Evolutionary conservation across 345 rosid species (phyloP).

Genomic region (Syzygium aqueum): DNA sequence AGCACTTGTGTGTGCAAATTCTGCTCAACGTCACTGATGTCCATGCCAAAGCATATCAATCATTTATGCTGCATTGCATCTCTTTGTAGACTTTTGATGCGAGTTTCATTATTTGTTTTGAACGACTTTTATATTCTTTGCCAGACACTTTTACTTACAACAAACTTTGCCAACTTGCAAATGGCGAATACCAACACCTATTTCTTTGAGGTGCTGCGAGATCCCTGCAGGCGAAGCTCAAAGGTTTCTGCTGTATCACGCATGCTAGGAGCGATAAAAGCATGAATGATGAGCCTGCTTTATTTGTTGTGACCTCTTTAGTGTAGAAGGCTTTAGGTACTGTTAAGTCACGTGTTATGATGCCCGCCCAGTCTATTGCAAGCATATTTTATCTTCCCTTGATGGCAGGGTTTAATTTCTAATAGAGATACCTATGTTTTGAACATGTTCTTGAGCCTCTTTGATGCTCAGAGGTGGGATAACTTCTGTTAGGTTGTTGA

Average conservation of each 20-base stretch:
- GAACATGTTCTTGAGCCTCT: not conserved
- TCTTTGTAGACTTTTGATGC: not conserved
- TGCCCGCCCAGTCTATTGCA: not conserved
- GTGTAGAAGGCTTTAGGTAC: not conserved
- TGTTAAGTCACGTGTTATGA: not conserved
- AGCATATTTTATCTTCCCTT: not conserved
- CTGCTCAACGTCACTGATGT: not conserved
- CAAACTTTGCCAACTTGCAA: conserved; percentile 80
- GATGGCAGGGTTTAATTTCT: not conserved
- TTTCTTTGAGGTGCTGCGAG: conserved; percentile 37
- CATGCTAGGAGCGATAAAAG: not conserved
- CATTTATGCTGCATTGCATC: not conserved
- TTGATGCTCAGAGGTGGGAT: not conserved
- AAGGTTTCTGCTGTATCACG: not conserved
- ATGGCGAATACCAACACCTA: conserved; percentile 61
- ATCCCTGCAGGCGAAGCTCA: not conserved
- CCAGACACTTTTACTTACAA: conserved; percentile 56
- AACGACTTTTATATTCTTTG: conserved; percentile 1
- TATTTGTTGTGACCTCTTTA: not conserved
- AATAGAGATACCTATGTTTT: not conserved
- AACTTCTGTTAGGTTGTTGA: not conserved
- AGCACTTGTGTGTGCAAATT: not conserved
- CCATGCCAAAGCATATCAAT: not conserved
- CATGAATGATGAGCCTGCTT: not conserved
- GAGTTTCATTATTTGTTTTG: not conserved